Conservation (phyloP, 1,139 yeast genomes). For the Geotrichum macrosporum region DNA sequence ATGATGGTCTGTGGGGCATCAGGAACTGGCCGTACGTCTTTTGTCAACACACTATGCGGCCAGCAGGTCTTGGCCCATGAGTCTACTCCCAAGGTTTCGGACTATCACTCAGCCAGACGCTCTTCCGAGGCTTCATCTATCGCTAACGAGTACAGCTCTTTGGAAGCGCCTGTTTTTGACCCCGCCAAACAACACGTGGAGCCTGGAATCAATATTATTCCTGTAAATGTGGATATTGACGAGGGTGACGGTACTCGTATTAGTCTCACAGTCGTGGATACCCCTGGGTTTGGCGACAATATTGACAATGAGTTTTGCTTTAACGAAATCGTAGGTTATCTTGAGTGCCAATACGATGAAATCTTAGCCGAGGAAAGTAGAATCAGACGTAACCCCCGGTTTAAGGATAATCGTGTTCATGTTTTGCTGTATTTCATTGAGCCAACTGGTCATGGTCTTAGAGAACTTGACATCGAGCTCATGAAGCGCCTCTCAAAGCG, state of each 20-base stretch:
- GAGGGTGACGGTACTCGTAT: slow-evolving; percentile 34
- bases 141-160: neutral
- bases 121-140: slow-evolving; percentile 13
- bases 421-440: slow-evolving; percentile 63
- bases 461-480: slow-evolving; percentile 68
- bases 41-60: slow-evolving; percentile 79
- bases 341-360: slow-evolving; percentile 86
- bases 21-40: slow-evolving; percentile 77
- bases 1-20: slow-evolving; percentile 68
- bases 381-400: slow-evolving; percentile 77
- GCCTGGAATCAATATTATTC: slow-evolving; percentile 47
- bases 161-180: slow-evolving; percentile 29
- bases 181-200: slow-evolving; percentile 45
- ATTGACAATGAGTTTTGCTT: slow-evolving; percentile 64
- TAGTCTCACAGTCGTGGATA: slow-evolving; percentile 56
- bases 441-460: slow-evolving; percentile 68
- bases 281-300: too few species aligned
- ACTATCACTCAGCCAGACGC: neutral
- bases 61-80: slow-evolving; percentile 52
- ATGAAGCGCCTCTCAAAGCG: slow-evolving; percentile 70
- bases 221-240: slow-evolving; percentile 47
- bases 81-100: neutral
- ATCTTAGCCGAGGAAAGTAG: slow-evolving; percentile 87
- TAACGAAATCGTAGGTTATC: slow-evolving; percentile 63
- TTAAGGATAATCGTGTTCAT: slow-evolving; percentile 68